Percentiles rank a stretch among this genome's conserved stretches.
Conservation (phyloP, 768 basidiomycete species). For the Leccinum arenicola region DNA sequence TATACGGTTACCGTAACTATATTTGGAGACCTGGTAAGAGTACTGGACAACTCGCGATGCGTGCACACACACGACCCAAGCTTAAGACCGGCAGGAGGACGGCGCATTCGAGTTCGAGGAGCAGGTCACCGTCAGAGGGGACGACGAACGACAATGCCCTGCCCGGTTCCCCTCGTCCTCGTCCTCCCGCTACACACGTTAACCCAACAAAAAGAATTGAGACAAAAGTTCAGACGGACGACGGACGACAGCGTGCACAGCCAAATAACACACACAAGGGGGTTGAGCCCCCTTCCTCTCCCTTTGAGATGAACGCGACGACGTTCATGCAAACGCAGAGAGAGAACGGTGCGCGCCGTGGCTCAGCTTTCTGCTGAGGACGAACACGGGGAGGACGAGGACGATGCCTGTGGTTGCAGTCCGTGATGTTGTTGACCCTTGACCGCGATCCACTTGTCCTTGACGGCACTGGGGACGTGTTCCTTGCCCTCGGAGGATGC, state of each 20-base stretch:
- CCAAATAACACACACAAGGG: neutral
- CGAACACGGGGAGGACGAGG: neutral
- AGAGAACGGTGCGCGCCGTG: neutral
- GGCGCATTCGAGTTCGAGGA: neutral
- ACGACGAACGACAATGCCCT: neutral
- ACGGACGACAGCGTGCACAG: neutral
- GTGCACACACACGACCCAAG: slow-evolving; percentile 1
- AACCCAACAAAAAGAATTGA: slow-evolving; percentile 5
- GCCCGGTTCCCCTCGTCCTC: neutral
- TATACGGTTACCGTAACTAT: slow-evolving; percentile 18
- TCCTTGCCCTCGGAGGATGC: slow-evolving; percentile 22
- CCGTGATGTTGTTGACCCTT: slow-evolving; percentile 42
- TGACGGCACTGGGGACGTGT: slow-evolving; percentile 24
- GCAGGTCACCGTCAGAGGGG: neutral
- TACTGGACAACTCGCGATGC: slow-evolving; percentile 18
- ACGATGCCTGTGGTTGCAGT: slow-evolving; percentile 6
- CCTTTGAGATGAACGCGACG: neutral
- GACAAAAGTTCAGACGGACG: slow-evolving; percentile 10
- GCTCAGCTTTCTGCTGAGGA: slow-evolving; percentile 13
- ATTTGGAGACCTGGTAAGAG: slow-evolving; percentile 17
- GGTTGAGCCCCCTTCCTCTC: neutral
- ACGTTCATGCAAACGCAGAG: neutral
- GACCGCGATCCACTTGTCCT: slow-evolving; percentile 79
- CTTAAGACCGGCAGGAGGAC: neutral
- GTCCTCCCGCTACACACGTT: neutral